Evolutionary conservation across 164 flowering plant genomes (phyloP), one percentile per base, ranked within the genome.

Genomic region (Aristolochia contorta): DNA sequence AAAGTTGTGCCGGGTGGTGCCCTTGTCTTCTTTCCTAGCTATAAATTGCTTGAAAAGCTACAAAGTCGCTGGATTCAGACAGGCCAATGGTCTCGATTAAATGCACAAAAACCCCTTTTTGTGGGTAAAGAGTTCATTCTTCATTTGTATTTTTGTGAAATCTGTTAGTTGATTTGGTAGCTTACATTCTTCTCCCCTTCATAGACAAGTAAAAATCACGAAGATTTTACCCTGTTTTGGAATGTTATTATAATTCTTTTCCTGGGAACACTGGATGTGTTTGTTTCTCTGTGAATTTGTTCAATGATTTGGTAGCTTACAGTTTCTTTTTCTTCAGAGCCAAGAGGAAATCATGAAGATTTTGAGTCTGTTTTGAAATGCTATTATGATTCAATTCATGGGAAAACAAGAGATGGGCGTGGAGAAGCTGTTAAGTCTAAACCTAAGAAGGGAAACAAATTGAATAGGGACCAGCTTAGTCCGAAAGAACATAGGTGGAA

Each of bases 11-110:
- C 97, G 18, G 89, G 84, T 61, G 99, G 99, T 33, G 85, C 81
- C 58, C 88, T 93, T 57, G 88, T 90, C 50, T 93, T 93, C 77
- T 93, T 93, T 65, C 99, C 99, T 41, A 93, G 99, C 74, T 93
- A 93, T 71, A 90, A 88, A 60, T 71, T 93, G 77, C 82, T 93
- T 90, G 97, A 88, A 43, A 93, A 88, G 73, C 70, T 93, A 18
- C 66, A 84, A 60, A 70, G 52, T 47, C 91, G 97, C 23, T 93
- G 99, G 99, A 67, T 58, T 58, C 83, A 82, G 76, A 93, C 96
- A 53, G 97, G 97, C 57, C 97, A 88, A 82, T 90, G 92, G 95
- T 78, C 89, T 60, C 80, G 79, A 58, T 64, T 93, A 65, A 78
- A 79, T 70, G 83, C 81, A 27, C 80, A 68, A 55, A 93, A 93